These are phyloP conservation scores for Cystobasidium sp. DNA, from an alignment of 1,284 basidiomycete genomes.

Conservation along the genomic window DNA sequence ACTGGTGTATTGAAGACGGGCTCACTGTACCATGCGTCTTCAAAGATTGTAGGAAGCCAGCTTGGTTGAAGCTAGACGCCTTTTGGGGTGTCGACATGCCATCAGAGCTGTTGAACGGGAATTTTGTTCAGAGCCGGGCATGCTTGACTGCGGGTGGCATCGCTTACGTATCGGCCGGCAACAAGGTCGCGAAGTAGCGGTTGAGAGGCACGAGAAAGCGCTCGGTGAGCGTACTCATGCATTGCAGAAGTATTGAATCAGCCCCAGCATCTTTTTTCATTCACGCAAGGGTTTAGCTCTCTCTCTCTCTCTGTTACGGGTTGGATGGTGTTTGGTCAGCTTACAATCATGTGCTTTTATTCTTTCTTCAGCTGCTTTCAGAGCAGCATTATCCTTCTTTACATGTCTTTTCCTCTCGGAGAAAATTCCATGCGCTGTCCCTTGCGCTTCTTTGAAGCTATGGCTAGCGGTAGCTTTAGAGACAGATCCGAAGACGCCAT, in stretches of 20 bases:
- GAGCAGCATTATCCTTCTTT: conserved; percentile 68
- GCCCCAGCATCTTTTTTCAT: conserved; percentile 60
- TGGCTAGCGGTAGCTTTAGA: conserved; percentile 13
- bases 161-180: conserved; percentile 37
- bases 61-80: conserved; percentile 71
- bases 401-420: conserved; percentile 82
- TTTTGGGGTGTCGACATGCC: conserved; percentile 60
- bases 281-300: too few species aligned
- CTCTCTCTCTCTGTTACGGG: too few species aligned
- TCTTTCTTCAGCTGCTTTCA: conserved; percentile 53
- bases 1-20: conserved; percentile 48
- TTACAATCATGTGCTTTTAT: conserved; percentile 48
- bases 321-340: neutral
- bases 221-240: conserved; percentile 86
- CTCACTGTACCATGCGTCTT: conserved; percentile 68
- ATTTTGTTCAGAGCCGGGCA: neutral
- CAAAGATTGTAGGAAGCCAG: conserved; percentile 79
- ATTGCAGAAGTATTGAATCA: conserved; percentile 71
- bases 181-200: conserved; percentile 84
- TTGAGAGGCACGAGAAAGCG: conserved; percentile 88
- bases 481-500: conserved; percentile 40
- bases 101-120: conserved; percentile 50
- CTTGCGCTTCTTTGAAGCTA: conserved; percentile 54
- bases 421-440: conserved; percentile 67
- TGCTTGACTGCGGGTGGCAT: neutral